Evolutionary conservation across 306 rosid genomes (phyloP).

Genomic region (Carpinus viminea): DNA sequence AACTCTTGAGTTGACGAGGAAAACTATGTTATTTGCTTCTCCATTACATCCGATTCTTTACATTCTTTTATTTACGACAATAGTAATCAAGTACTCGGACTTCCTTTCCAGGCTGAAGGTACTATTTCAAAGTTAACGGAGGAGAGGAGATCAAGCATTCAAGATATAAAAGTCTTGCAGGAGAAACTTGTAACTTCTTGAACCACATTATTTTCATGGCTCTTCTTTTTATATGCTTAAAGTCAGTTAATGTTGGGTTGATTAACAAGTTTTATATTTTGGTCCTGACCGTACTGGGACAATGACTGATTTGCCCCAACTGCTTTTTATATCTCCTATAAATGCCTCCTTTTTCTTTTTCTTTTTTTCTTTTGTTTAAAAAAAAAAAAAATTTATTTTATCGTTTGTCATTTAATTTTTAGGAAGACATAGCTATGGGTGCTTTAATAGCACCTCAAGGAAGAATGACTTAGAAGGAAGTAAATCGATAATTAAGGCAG

Average conservation of each 20-base stretch:
- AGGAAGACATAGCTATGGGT: too few species aligned
- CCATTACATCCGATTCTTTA: neutral
- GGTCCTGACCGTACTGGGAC: too few species aligned
- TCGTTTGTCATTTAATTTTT: too few species aligned
- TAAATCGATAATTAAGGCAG: too few species aligned
- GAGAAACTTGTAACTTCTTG: conserved; percentile 58
- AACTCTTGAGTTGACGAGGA: neutral
- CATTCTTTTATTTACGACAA: neutral
- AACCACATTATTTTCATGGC: conserved; percentile 6
- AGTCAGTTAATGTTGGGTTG: neutral
- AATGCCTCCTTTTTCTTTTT: too few species aligned
- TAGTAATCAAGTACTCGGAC: conserved; percentile 8
- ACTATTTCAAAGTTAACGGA: conserved; percentile 65
- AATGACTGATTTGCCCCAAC: too few species aligned
- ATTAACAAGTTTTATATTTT: too few species aligned
- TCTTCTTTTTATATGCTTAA: conserved; percentile 17
- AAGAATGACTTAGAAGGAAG: too few species aligned
- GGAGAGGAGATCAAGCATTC: conserved; percentile 63
- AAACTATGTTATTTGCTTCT: neutral
- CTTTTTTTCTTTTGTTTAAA: too few species aligned
- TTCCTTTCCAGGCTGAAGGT: conserved; percentile 59
- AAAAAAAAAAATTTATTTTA: too few species aligned
- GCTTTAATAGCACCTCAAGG: too few species aligned
- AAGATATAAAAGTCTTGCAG: conserved; percentile 53
- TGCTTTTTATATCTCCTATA: too few species aligned